Evolutionary conservation across 2,329 filamentous ascomycete species (phyloP), one percentile per base, ranked within the genome.

Genomic region (Nannizzia gypsea): DNA sequence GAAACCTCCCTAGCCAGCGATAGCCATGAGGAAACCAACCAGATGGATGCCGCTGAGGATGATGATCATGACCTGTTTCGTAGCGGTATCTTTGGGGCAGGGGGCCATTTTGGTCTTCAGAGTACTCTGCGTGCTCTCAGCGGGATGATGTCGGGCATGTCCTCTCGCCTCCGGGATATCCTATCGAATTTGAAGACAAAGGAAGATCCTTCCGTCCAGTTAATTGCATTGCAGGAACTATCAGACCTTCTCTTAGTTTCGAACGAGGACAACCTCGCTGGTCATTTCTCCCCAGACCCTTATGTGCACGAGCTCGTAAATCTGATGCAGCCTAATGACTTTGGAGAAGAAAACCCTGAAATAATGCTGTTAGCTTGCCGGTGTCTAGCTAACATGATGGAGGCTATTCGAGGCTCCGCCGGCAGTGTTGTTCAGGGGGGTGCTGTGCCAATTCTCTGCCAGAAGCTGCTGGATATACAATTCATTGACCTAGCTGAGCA

Each of bases 401-500:
- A 99, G 72, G 95, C 92, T 26, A 78, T 99, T 31, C 91, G 93
- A 20, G 86, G 90, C 36, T 92, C 92, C 60, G 93, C 93, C 56
- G 89, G 90, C 11, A 96, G 95, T 70, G 90, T 99, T 13, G 93
- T 97, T 3, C 97, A 97, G 70, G 92, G 91, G n/a, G 90, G 90
- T 56, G 93, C 93, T 36, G 93, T 99, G 3, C 91, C 93, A 1
- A 85, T 99, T 11, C 78, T 99, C 26, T 97, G 93, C 75, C 89
- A 92, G 70, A 99, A 97, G 74, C 80, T 99, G 31, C 80, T 97
- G 62, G 91, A 97, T 73, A 97, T 97, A 52, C 87, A 92, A 63
- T 99, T 92, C 72, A 99, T 99, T 71, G 93, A 99, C 72, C 80
- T 99, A 59, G 95, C 95, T 40, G 93, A 99, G 75, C 95, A 99